Evolutionary conservation across 106 monocot species (phyloP), one percentile per base, ranked within the genome.

Genomic region (Vanilla planifolia): DNA sequence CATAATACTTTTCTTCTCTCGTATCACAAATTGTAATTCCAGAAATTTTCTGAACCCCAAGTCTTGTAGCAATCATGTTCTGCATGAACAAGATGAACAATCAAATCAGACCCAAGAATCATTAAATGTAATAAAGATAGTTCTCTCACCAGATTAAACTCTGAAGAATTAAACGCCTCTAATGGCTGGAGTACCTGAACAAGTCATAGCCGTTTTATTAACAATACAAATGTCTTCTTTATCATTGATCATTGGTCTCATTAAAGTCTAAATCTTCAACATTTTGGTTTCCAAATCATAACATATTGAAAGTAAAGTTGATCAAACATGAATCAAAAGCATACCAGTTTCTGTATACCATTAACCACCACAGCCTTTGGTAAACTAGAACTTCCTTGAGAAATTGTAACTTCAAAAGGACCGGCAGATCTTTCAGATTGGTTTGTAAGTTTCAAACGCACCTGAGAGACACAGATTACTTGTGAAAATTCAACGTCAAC

Each of bases 341-440:
- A 77, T 67, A 95, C 96, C 86, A 81, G 52, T 62, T 90, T 90
- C 50, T 96, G 84, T 23, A 84, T 59, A 70, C 96, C 96, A 70
- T 81, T 81, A 43, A 96, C 60, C 76, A 87, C 66, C 41, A 90
- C 76, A 70, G 47, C 66, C 62, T 71, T 96, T 37, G 84, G 84
- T 65, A 75, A 78, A 61, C 58, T 47, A 24, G 80, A 61, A 61
- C 74, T 80, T 51, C 67, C 71, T 66, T 78, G 68, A 63, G 81
- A 70, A 60, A 91, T 11, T 59, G 44, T 81, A 41, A 96, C 77
- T 75, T 91, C 87, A 72, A 96, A 77, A 20, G 96, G 96, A 36
- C 96, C 96, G 39, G 74, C 33, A 50, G 59, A 74, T 66, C 67
- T 74, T 19, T 96, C 90, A 27, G 75, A 82, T 45, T 81, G 90